Base-by-base conservation (phyloP, 169 alveolate species). In the Eimeria necatrix region DNA sequence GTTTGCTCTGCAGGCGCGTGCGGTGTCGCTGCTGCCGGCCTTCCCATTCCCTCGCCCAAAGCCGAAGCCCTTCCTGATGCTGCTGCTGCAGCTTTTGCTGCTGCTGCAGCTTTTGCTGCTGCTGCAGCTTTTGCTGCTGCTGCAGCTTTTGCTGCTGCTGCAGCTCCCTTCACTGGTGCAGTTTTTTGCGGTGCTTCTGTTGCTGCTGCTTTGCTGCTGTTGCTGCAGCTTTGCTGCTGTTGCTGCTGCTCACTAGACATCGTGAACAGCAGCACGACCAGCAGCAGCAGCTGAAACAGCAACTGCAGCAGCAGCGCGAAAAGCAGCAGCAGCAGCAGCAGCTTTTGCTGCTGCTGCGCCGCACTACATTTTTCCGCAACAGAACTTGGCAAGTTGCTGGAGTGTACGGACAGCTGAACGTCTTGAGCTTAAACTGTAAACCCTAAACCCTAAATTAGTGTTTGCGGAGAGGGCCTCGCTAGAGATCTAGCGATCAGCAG, bases 1-100 rank as follows among this genome's bases (percentile, higher is more conserved):
- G 73, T 52, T 8, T 49, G 73, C 22, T 32, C n/a, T 81, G 7
- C 73, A 81, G 90, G 73, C 90, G 52, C 52, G 22, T 81, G 51
- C 90, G 90, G 49, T 81, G 90, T 81, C 90, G 90, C 71, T 81
- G 90, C 90, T 81, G 90, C 90, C 90, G 68, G 26, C 90, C 90
- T 24, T 52, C 90, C 32, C 90, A 81, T 0, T 3, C 53, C 56
- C 73, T 81, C 52, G 51, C 52, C 90, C 32, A 52, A 81, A 53
- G 4, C 6, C 49, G 49, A 53, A 51, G 32, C 26, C 18, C 24
- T 9, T 12, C 68, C 4, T 81, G 71, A 81, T n/a, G 20, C 51
- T 18, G 73, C 22, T 81, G 71, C 46, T 46, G 22, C 48, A 41
- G 61, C 64, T n/a, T 56, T 9, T 14, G 64, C 64, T 56, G 46